Percentiles rank a stretch among this genome's conserved stretches.
Conservation (phyloP, 2,329 filamentous ascomycete genomes). For the Coniochaeta pulveracea region DNA sequence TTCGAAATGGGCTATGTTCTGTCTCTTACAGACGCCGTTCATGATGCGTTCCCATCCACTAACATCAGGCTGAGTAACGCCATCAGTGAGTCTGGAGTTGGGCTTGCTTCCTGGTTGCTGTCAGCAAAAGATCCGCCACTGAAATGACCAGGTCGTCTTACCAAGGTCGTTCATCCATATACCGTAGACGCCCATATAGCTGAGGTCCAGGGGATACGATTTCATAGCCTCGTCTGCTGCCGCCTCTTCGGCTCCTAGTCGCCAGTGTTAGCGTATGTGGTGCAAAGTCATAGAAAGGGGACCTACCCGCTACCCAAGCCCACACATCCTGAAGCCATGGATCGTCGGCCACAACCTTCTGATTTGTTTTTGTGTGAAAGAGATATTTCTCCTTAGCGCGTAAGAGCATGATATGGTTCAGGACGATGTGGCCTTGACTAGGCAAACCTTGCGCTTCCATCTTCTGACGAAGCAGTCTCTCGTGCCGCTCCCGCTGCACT, state of each 20-base stretch:
- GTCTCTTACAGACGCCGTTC: slow-evolving; percentile 50
- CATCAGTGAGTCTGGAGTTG: slow-evolving; percentile 34
- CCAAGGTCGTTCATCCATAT: slow-evolving; percentile 64
- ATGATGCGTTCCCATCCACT: slow-evolving; percentile 51
- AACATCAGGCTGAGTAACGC: slow-evolving; percentile 32
- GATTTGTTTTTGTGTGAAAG: slow-evolving; percentile 54
- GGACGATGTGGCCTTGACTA: slow-evolving; percentile 35
- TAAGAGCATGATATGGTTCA: slow-evolving; percentile 47
- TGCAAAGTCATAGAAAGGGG: too few relatives aligned
- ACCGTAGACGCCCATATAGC: slow-evolving; percentile 61
- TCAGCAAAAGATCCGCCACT: slow-evolving; percentile 7
- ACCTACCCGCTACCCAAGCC: slow-evolving; percentile 58
- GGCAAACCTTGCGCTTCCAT: slow-evolving; percentile 34
- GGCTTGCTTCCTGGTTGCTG: slow-evolving; percentile 30
- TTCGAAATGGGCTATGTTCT: slow-evolving; percentile 35
- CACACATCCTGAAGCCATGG: slow-evolving; percentile 70
- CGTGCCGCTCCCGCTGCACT: slow-evolving; percentile 47
- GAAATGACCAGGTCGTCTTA: slow-evolving; percentile 19
- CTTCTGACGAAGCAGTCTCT: slow-evolving; percentile 36
- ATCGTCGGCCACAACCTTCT: slow-evolving; percentile 56
- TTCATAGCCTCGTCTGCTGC: slow-evolving; percentile 61
- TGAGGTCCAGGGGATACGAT: slow-evolving; percentile 55
- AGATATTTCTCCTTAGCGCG: slow-evolving; percentile 52
- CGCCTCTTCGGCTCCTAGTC: slow-evolving; percentile 48
- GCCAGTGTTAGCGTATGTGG: too few relatives aligned